phyloP scores from a whole-genome alignment of 2,329 filamentous ascomycete species.

The Zasmidium cellare region DNA sequence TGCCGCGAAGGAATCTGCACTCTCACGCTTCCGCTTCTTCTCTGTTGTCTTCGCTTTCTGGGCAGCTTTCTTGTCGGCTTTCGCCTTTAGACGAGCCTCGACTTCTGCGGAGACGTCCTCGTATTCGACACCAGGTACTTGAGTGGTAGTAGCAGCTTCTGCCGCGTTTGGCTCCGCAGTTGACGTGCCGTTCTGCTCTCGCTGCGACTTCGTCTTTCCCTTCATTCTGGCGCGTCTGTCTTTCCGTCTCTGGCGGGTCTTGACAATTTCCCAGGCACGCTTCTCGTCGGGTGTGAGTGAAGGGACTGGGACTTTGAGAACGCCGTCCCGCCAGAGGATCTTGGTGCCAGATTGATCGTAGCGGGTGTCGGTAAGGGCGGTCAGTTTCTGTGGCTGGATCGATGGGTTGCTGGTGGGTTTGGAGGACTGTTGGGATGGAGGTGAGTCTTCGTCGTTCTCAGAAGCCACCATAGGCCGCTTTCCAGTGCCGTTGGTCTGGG shows the following conservation, averaged over 20 bases:
- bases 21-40: constrained; percentile 39
- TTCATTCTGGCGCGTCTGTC: background rate
- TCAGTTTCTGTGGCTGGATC: background rate
- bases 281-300: constrained; percentile 3
- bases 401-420: background rate
- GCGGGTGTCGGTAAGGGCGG: background rate
- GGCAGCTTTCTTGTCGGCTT: constrained; percentile 25
- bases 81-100: constrained; percentile 32
- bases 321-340: constrained; percentile 5
- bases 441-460: background rate
- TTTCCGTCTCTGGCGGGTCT: background rate
- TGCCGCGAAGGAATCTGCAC: constrained; percentile 24
- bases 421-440: background rate
- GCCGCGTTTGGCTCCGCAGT: background rate
- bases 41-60: constrained; percentile 23
- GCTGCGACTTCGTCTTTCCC: background rate
- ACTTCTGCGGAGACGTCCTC: constrained; percentile 35
- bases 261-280: constrained; percentile 6
- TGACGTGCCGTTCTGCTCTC: background rate
- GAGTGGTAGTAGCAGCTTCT: background rate
- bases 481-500: background rate
- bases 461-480: background rate
- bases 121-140: constrained; percentile 22
- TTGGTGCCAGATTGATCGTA: constrained; percentile 5
- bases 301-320: constrained; percentile 5